These are phyloP conservation scores for Westerdykella ornata DNA, from an alignment of 2,329 filamentous ascomycete species.

Conservation along the genomic window DNA sequence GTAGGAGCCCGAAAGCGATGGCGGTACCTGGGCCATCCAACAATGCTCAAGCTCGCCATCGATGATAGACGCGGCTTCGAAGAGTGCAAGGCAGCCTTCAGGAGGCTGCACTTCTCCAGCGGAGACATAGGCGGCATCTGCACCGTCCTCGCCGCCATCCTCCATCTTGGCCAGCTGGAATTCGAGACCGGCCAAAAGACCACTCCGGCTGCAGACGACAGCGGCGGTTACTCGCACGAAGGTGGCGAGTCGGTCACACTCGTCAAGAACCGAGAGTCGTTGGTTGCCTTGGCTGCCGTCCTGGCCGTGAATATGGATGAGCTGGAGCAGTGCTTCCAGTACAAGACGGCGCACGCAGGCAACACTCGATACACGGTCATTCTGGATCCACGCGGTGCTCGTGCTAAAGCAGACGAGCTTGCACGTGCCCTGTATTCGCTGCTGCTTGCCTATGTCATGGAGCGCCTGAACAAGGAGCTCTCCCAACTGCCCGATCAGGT, in stretches of 20 bases:
- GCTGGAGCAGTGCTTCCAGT: constrained; percentile 80
- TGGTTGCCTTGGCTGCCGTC: constrained; percentile 86
- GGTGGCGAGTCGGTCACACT: constrained; percentile 78
- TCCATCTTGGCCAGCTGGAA: constrained; percentile 97
- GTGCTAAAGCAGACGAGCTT: constrained; percentile 87
- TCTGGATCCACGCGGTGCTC: constrained; percentile 85
- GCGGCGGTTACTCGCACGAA: constrained; percentile 92
- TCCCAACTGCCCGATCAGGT: constrained; percentile 84
- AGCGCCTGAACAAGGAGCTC: constrained; percentile 81
- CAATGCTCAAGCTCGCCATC: constrained; percentile 92
- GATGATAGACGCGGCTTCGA: constrained; percentile 95
- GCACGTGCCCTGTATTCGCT: constrained; percentile 90
- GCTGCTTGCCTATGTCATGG: constrained; percentile 87
- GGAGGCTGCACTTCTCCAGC: constrained; percentile 88
- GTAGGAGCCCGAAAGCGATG: constrained; percentile 68
- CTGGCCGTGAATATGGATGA: constrained; percentile 75
- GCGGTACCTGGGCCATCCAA: constrained; percentile 94
- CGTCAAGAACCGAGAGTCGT: constrained; percentile 88
- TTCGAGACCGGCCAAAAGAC: constrained; percentile 80
- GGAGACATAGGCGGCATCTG: constrained; percentile 95
- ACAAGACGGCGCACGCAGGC: constrained; percentile 94
- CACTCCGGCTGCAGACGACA: constrained; percentile 74
- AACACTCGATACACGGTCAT: constrained; percentile 97
- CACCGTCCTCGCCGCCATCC: constrained; percentile 83
- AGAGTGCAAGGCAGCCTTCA: constrained; percentile 90